These are phyloP conservation scores for Trametes cinnabarina DNA, from an alignment of 768 basidiomycete genomes.

Conservation along the genomic window DNA sequence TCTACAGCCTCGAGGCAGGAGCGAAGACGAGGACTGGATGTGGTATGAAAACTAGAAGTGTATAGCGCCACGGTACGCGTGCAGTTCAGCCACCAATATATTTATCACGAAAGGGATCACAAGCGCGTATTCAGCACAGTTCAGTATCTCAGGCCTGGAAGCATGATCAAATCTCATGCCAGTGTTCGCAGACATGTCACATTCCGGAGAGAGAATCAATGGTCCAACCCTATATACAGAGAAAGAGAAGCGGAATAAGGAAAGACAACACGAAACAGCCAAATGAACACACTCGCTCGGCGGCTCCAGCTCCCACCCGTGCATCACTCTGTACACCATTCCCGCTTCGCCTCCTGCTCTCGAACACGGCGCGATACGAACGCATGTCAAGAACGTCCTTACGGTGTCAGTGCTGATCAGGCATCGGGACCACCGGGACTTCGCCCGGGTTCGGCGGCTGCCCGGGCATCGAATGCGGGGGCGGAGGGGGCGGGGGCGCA, in stretches of 20 bases:
- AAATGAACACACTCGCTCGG: not conserved
- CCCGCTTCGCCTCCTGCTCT: not conserved
- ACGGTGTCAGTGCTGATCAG: slow-evolving; percentile 9
- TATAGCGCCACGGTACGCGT: not conserved
- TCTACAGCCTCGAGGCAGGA: not conserved
- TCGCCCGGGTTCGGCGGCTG: slow-evolving; percentile 25
- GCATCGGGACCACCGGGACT: slow-evolving; percentile 17
- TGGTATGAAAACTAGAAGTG: too few relatives aligned
- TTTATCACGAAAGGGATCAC: too few relatives aligned
- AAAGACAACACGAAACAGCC: slow-evolving; percentile 7
- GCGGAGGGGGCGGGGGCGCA: slow-evolving; percentile 17
- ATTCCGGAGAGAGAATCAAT: not conserved
- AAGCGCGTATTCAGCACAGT: too few relatives aligned
- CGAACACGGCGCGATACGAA: not conserved
- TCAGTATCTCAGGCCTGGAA: too few relatives aligned
- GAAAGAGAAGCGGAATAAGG: slow-evolving; percentile 4
- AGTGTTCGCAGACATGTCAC: too few relatives aligned
- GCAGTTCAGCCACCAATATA: too few relatives aligned
- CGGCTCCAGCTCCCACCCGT: not conserved
- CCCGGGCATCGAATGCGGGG: slow-evolving; percentile 23
- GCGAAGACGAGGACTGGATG: not conserved
- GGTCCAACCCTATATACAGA: not conserved
- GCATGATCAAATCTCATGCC: too few relatives aligned
- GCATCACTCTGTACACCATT: not conserved
- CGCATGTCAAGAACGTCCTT: not conserved